phyloP scores from a whole-genome alignment of 352 stramenopile species.

The Thalassiosira mediterranea region DNA sequence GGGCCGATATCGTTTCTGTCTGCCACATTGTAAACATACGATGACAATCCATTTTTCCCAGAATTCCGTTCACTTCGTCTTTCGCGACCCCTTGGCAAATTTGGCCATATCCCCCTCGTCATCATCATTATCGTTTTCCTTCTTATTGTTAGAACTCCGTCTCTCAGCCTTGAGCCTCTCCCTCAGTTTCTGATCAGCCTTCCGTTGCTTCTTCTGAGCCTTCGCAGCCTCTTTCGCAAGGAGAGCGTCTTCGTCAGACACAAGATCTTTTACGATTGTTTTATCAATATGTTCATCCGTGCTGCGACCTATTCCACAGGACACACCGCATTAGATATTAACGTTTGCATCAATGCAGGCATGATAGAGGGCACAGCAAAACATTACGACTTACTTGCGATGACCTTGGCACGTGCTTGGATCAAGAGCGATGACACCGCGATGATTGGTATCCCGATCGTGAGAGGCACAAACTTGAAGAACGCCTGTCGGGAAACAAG shows the following conservation, averaged over 20 bases:
- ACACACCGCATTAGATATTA: too few relatives aligned
- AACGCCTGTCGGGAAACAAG: too few relatives aligned
- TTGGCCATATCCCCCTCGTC: constrained; percentile 47
- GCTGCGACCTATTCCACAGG: constrained; percentile 42
- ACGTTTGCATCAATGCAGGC: too few relatives aligned
- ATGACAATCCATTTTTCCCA: neutral
- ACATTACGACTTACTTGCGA: constrained; percentile 36
- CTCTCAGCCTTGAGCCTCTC: too few relatives aligned
- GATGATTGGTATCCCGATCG: constrained; percentile 37
- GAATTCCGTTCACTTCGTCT: constrained; percentile 20
- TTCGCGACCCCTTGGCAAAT: constrained; percentile 42
- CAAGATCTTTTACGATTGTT: constrained; percentile 53
- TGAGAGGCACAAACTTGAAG: constrained; percentile 53
- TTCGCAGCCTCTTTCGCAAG: constrained; percentile 44
- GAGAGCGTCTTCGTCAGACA: constrained; percentile 51
- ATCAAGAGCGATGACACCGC: constrained; percentile 17
- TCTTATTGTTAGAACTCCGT: constrained; percentile 28
- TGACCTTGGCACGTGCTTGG: constrained; percentile 40
- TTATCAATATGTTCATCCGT: constrained; percentile 58
- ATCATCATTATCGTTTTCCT: constrained; percentile 30
- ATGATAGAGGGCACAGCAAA: too few relatives aligned
- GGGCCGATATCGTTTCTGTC: too few relatives aligned
- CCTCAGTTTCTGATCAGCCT: constrained; percentile 42
- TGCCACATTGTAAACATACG: too few relatives aligned
- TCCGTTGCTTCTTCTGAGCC: constrained; percentile 48